Evolutionary conservation across 371 early-diverging fungal genomes (phyloP), one percentile per base, ranked within the genome.

Genomic region (Mucor indicus): DNA sequence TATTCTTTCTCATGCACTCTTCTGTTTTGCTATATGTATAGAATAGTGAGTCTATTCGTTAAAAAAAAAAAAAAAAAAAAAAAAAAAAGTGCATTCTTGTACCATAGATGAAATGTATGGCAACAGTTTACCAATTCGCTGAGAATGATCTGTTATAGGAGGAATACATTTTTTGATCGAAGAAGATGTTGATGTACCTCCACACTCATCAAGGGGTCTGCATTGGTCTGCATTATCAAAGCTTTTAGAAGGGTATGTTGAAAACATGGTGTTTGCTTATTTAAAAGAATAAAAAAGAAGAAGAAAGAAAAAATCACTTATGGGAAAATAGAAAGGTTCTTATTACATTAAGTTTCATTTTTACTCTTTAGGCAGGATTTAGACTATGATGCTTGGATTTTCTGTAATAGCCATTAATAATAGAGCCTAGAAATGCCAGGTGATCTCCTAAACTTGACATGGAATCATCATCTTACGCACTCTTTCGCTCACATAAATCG

Each of bases 381-480:
- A n/a, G n/a, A n/a, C n/a, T n/a, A n/a, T n/a, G n/a, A n/a, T n/a
- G n/a, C n/a, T n/a, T n/a, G n/a, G n/a, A n/a, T n/a, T n/a, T n/a
- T n/a, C n/a, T n/a, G 36, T 15, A 36, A 36, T 17, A 24, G 16
- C 24, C 13, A 37, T 47, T 22, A 25, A 27, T 43, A 48, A 49
- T 44, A 19, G 12, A 31, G 38, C 11, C 29, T 27, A 27, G 29
- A 5, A 43, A 43, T 52, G 50, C 43, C 33, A 24, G 46, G 58
- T 31, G 62, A 50, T 57, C 80, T 82, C 40, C 78, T 65, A 30
- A 85, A 57, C 40, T 79, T 79, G 43, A 83, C 75, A 44, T 84
- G 58, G 53, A 84, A 85, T 33, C n/a, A n/a, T 4, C 15, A 4
- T 33, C 4, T 13, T 13, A 33, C n/a, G 11, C 35, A 9, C 15